A percentile compares a stretch with the other conserved stretches of the same genome.
These are phyloP conservation scores for Colletotrichum chlorophyti DNA, from an alignment of 2,329 filamentous ascomycete genomes.

Conservation along the genomic window DNA sequence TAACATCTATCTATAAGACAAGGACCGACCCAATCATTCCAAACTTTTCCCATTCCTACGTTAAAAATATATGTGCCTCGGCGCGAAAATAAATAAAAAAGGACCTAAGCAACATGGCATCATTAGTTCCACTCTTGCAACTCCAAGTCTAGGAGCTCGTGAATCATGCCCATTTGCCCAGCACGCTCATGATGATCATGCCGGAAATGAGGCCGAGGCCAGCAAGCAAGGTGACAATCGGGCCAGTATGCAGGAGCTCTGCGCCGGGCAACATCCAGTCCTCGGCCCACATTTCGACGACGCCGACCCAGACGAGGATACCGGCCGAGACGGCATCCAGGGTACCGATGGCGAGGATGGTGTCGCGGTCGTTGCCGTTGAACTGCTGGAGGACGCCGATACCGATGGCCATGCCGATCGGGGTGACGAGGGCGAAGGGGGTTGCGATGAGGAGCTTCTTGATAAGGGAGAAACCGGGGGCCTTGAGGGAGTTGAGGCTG, in stretches of 20 bases:
- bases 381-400: constrained; percentile 74
- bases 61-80: neutral
- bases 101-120: no score
- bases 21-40: constrained; percentile 4
- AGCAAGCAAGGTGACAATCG: constrained; percentile 55
- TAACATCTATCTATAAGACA: constrained; percentile 18
- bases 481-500: constrained; percentile 17
- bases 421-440: constrained; percentile 74
- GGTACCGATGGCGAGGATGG: constrained; percentile 75
- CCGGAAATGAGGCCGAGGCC: constrained; percentile 64
- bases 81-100: no score
- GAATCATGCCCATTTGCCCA: constrained; percentile 76
- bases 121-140: no score
- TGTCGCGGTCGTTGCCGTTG: constrained; percentile 75
- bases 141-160: no score
- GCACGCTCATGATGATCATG: constrained; percentile 72
- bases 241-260: constrained; percentile 60
- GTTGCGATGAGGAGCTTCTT: constrained; percentile 67
- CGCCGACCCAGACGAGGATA: constrained; percentile 79
- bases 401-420: constrained; percentile 81
- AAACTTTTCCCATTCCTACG: neutral
- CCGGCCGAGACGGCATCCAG: constrained; percentile 77
- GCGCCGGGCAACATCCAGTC: constrained; percentile 69
- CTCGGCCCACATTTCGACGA: constrained; percentile 80
- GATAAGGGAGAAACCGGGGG: constrained; percentile 40